Conservation (phyloP, 306 rosid genomes). For the Vigna nakashimae region DNA sequence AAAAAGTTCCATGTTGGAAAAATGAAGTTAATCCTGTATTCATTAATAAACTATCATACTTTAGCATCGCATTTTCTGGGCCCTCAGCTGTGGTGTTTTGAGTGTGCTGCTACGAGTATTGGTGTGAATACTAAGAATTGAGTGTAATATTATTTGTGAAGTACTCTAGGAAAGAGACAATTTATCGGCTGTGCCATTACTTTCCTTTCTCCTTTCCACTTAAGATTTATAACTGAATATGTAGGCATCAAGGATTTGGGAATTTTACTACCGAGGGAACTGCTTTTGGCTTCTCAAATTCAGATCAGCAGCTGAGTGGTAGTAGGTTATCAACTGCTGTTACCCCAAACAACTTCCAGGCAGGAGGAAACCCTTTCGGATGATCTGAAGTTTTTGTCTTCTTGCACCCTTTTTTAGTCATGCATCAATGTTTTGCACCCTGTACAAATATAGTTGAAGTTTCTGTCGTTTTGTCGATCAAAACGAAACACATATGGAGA, state of each 20-base stretch:
- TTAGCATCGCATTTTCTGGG: slow-evolving; percentile 25
- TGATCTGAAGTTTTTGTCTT: slow-evolving; percentile 41
- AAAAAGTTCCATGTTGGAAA: not conserved
- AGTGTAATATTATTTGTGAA: slow-evolving; percentile 11
- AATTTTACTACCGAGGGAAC: slow-evolving; percentile 55
- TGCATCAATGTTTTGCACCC: slow-evolving; percentile 59
- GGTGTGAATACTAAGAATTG: not conserved
- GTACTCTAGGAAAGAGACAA: slow-evolving; percentile 25
- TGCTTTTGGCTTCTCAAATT: slow-evolving; percentile 62
- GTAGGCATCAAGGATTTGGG: slow-evolving; percentile 73
- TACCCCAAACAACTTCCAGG: slow-evolving; percentile 55
- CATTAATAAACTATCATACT: not conserved
- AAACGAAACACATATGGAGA: slow-evolving; percentile 39
- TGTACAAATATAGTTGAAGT: slow-evolving; percentile 57
- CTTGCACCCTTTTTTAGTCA: slow-evolving; percentile 33
- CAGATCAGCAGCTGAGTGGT: slow-evolving; percentile 56
- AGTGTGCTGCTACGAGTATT: slow-evolving; percentile 5
- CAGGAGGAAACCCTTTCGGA: slow-evolving; percentile 88
- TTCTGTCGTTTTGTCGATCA: slow-evolving; percentile 42
- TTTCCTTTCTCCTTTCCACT: not conserved
- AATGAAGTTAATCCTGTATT: slow-evolving; percentile 1
- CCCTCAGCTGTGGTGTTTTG: not conserved
- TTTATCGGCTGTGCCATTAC: slow-evolving; percentile 18
- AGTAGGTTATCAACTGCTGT: slow-evolving; percentile 65
- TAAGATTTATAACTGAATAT: slow-evolving; percentile 23